Conservation (phyloP, 2,329 filamentous ascomycete species). For the Colletotrichum siamense region DNA sequence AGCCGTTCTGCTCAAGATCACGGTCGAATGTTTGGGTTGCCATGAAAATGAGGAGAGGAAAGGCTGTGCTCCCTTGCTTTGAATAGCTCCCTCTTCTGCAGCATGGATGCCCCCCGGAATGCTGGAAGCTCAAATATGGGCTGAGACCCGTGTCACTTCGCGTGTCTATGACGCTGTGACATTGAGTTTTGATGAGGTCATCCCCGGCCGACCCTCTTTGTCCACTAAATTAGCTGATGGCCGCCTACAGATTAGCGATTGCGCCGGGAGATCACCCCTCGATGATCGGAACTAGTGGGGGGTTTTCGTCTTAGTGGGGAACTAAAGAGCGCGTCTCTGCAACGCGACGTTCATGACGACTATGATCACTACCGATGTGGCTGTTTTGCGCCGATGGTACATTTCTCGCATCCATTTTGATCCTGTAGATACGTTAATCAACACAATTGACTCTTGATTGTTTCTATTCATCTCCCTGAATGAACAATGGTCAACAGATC, state of each 20-base stretch:
- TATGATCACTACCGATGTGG: background rate
- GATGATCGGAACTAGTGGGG: constrained; percentile 14
- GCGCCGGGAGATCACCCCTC: background rate
- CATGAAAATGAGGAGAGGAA: background rate
- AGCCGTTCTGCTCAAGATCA: constrained; percentile 13
- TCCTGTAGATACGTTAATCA: too few species aligned
- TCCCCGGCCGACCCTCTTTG: background rate
- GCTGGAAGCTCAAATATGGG: background rate
- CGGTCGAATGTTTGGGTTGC: background rate
- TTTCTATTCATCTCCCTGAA: accelerated
- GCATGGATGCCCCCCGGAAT: background rate
- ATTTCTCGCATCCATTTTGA: too few species aligned
- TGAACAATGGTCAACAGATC: background rate
- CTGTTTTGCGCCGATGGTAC: background rate
- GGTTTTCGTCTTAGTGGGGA: background rate
- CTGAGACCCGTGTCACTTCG: background rate
- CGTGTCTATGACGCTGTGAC: constrained; percentile 22
- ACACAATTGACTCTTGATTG: background rate
- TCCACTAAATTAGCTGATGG: background rate
- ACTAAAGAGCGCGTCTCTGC: background rate
- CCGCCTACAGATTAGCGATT: constrained; percentile 7
- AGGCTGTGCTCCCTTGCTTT: background rate
- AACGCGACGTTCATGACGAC: background rate
- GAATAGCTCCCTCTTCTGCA: background rate
- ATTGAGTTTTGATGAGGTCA: constrained; percentile 13